A percentile compares a stretch with the other conserved stretches of the same genome.
phyloP scores from a whole-genome alignment of 495 filamentous ascomycete species.

The Hypoxylon fuscum region DNA sequence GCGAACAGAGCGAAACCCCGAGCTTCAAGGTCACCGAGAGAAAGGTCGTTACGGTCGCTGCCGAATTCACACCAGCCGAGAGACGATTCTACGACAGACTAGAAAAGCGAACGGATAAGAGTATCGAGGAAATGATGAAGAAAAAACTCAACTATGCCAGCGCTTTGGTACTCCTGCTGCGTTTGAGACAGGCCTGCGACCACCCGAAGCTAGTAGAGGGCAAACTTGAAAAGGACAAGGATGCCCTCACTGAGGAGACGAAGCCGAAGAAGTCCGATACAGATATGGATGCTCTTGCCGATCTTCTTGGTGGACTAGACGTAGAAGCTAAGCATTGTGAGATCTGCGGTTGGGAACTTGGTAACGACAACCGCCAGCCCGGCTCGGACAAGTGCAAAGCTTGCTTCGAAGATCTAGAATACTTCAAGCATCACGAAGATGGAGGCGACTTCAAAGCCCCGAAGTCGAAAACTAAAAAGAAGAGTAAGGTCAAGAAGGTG shows the following conservation, averaged over 20 bases:
- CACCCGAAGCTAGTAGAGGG: slow-evolving; percentile 87
- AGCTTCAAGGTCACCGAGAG: slow-evolving; percentile 88
- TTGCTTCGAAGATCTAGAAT: slow-evolving; percentile 72
- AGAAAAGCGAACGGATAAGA: slow-evolving; percentile 83
- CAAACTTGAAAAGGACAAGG: slow-evolving; percentile 85
- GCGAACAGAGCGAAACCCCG: slow-evolving; percentile 56
- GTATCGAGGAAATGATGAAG: slow-evolving; percentile 87
- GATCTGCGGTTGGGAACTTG: slow-evolving; percentile 80
- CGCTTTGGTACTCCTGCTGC: slow-evolving; percentile 86
- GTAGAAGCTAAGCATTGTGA: slow-evolving; percentile 87
- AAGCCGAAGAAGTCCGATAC: slow-evolving; percentile 60
- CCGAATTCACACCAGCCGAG: slow-evolving; percentile 82
- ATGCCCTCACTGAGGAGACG: slow-evolving; percentile 75
- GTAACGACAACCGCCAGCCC: slow-evolving; percentile 63
- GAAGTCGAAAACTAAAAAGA: slow-evolving; percentile 40
- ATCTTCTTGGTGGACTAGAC: slow-evolving; percentile 83
- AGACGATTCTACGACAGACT: slow-evolving; percentile 84
- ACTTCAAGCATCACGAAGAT: slow-evolving; percentile 51
- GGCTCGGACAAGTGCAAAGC: slow-evolving; percentile 67
- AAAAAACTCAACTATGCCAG: slow-evolving; percentile 73
- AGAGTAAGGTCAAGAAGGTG: slow-evolving; percentile 55
- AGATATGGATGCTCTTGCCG: slow-evolving; percentile 81
- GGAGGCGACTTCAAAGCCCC: slow-evolving; percentile 40
- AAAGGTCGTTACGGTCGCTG: slow-evolving; percentile 81
- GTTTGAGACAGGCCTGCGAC: slow-evolving; percentile 92